Evolutionary conservation across 208 protist species (phyloP), one percentile per base, ranked within the genome.

Genomic region (Balamuthia mandrillaris): DNA sequence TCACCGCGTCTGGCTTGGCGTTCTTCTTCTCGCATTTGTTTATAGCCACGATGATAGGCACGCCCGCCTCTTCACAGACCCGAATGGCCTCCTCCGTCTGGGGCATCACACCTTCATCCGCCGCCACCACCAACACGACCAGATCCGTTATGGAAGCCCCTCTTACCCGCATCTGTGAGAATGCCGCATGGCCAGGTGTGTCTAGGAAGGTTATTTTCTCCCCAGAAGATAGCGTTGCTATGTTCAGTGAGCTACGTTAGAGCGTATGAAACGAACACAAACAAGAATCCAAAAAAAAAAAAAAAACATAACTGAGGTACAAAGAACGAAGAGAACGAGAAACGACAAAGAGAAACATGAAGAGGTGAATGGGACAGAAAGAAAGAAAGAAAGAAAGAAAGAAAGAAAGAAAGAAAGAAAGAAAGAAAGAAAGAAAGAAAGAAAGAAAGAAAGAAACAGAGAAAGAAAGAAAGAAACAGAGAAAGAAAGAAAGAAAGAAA

Each of bases 141-240:
- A 99, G 93, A 89, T 99, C 98, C 18, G 97, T 98, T 1, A 95
- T 94, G 18, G 56, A 63, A 1, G 96, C 95, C 39, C 97, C 97
- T 18, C 96, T 93, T 83, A 95, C 89, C 21, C 98, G 92, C 97
- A 99, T 99, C 24, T 90, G 27, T n/a, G 72, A 94, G 82, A 98
- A 98, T 12, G 96, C 96, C 9, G 91, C 96, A 90, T 99, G 98
- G 21, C 98, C 98, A 2, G 98, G 98, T 4, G 98, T 99, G 91
- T 99, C 98, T 82, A 99, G 96, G 86, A 99, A 98, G 0, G 97
- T 99, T 63, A 98, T 94, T 24, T 27, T 52, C 1, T 51, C 0
- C 10, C 81, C 81, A 3, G 14, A 61, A 1, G 31, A 5, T 39
- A 89, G 37, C 45, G n/a, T n/a, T n/a, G n/a, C n/a, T n/a, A n/a